phyloP scores from a whole-genome alignment of 2,329 filamentous ascomycete genomes.

The Epichloe uncinata region DNA sequence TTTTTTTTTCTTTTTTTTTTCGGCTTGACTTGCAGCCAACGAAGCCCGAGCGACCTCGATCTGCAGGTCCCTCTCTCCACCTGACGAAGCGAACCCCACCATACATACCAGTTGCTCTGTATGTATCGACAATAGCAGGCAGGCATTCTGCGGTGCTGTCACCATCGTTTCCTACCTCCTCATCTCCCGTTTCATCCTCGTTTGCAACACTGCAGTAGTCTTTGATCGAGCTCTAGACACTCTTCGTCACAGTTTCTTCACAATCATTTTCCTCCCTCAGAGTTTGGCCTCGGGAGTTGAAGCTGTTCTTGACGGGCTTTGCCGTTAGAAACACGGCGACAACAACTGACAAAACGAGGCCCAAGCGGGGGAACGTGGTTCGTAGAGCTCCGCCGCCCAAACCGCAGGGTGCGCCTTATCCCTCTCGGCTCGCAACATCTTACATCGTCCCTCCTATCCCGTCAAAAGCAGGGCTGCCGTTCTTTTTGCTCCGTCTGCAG shows the following conservation, averaged over 20 bases:
- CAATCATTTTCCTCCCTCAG: not conserved
- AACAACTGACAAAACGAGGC: conserved; percentile 1
- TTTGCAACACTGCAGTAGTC: not conserved
- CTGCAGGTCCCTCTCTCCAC: not conserved
- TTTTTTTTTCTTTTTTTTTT: too few species aligned
- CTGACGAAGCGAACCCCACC: not conserved
- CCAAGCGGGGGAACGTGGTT: conserved; percentile 5
- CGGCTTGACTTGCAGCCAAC: too few species aligned
- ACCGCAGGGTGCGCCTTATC: conserved; percentile 1
- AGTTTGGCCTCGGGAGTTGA: not conserved
- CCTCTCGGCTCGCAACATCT: not conserved
- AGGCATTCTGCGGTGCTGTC: not conserved
- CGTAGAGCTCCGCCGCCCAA: conserved; percentile 2
- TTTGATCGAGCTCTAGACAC: not conserved
- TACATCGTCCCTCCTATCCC: not conserved
- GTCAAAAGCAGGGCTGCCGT: not conserved
- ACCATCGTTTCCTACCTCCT: not conserved
- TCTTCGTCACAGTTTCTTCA: not conserved
- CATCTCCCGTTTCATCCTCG: not conserved
- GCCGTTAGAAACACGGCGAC: not conserved
- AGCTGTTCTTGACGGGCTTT: not conserved
- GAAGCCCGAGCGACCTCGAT: not conserved
- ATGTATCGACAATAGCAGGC: not conserved
- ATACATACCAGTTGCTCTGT: not conserved
- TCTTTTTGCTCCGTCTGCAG: not conserved